Evolutionary conservation across 2,329 filamentous ascomycete species (phyloP).

Genomic region (Pseudodiploospora longispora): DNA sequence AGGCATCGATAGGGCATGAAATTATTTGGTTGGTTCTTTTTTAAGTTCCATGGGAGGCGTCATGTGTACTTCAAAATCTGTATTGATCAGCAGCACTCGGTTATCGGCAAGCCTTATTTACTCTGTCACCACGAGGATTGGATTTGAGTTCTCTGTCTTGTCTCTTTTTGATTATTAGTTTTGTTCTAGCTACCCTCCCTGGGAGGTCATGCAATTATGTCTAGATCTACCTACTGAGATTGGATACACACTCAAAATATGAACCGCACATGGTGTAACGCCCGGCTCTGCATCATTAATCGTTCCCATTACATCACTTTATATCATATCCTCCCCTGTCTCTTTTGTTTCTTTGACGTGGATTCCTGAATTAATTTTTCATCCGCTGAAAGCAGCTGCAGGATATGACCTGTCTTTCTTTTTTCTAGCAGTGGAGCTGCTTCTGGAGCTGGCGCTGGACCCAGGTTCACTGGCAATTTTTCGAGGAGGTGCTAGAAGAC

Average conservation of each 20-base stretch:
- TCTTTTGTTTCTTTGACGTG: not conserved
- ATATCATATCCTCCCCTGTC: slow-evolving; percentile 2
- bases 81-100: no score
- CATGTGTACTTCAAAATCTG: slow-evolving; percentile 1
- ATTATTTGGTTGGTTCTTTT: slow-evolving; percentile 1
- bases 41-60: slow-evolving; percentile 5
- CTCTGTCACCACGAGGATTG: no score
- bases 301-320: not conserved
- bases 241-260: no score
- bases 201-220: no score
- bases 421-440: slow-evolving; percentile 45
- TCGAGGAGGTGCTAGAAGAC: slow-evolving; percentile 19
- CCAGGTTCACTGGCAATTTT: slow-evolving; percentile 21
- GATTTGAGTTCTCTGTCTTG: no score
- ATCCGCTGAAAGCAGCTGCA: slow-evolving; percentile 45
- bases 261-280: no score
- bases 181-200: no score
- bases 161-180: no score
- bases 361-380: not conserved
- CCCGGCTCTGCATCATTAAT: no score
- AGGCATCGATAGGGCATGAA: slow-evolving; percentile 18
- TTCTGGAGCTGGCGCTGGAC: slow-evolving; percentile 44
- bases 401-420: slow-evolving; percentile 56
- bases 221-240: no score
- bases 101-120: no score